A percentile compares a stretch with the other conserved stretches of the same genome.
These are phyloP conservation scores for Epichloe sibirici DNA, from an alignment of 2,329 filamentous ascomycete species.

Conservation along the genomic window DNA sequence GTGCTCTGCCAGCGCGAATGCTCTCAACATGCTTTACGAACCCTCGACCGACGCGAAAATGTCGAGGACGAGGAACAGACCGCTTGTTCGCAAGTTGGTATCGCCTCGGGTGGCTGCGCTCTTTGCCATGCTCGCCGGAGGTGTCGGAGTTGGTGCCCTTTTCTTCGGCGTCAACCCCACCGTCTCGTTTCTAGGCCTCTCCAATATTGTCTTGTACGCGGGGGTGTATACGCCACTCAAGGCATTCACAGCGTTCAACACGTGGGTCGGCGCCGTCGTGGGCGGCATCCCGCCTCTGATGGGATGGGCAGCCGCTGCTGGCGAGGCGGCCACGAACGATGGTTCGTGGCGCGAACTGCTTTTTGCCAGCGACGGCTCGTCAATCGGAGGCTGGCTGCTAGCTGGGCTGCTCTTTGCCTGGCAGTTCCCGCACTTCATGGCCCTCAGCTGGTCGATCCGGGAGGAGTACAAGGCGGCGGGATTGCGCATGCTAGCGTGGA, in stretches of 20 bases:
- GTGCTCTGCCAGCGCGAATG: slow-evolving; percentile 82
- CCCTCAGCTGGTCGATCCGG: slow-evolving; percentile 75
- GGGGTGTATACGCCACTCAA: slow-evolving; percentile 91
- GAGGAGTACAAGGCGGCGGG: slow-evolving; percentile 72
- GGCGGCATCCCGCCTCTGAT: slow-evolving; percentile 91
- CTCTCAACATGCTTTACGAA: slow-evolving; percentile 96
- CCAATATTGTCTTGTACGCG: slow-evolving; percentile 83
- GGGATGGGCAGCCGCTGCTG: slow-evolving; percentile 94
- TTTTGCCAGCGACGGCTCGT: slow-evolving; percentile 49
- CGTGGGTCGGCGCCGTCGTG: slow-evolving; percentile 87
- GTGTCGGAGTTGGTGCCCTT: slow-evolving; percentile 56
- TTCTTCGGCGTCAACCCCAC: slow-evolving; percentile 92
- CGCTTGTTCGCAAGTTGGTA: slow-evolving; percentile 72
- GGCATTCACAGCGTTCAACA: slow-evolving; percentile 74
- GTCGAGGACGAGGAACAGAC: slow-evolving; percentile 83
- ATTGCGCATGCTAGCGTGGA: slow-evolving; percentile 69
- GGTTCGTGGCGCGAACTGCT: slow-evolving; percentile 70
- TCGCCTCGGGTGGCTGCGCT: slow-evolving; percentile 56
- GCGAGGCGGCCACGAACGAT: slow-evolving; percentile 66
- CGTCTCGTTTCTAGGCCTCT: slow-evolving; percentile 68
- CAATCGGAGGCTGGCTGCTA: slow-evolving; percentile 75
- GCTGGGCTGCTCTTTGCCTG: slow-evolving; percentile 79
- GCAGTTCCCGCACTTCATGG: slow-evolving; percentile 99
- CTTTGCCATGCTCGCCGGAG: slow-evolving; percentile 67
- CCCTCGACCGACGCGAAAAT: slow-evolving; percentile 82